Evolutionary conservation across 2,329 filamentous ascomycete species (phyloP), one percentile per base, ranked within the genome.

Genomic region (Fusarium brevicatenulatum): DNA sequence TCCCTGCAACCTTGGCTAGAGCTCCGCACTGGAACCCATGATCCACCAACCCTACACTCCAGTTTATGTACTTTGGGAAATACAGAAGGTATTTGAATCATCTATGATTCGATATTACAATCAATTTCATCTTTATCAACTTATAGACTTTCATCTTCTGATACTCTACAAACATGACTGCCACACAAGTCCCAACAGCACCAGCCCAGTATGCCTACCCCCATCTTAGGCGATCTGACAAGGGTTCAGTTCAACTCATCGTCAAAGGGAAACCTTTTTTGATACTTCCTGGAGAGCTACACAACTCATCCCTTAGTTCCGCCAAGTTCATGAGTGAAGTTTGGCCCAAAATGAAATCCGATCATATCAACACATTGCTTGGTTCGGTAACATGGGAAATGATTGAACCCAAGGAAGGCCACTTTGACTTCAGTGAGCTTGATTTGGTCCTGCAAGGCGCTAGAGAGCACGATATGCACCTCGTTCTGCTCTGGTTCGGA

Each of bases 401-500:
- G 55, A 81, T 83, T 13, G 82, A 83, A 66, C 81, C 81, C 0
- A 63, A 65, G 1, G 82, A 83, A 49, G 81, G 80, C 13, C 39
- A 77, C 5, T 83, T 82, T 46, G 71, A 79, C 57, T 83, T 83
- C 46, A 36, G 67, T 8, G 80, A 82, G 57, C 78, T 83, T 5
- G 81, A 83, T 40, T 63, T 71, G 6, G 78, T 82, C 2, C 75
- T 83, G 7, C 37, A 68, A 13, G 80, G 76, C 30, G 81, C 81
- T 3, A 75, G 80, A 5, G 58, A 79, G 34, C 74, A 81, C 34
- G 73, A 66, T 9, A 79, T 83, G 72, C 78, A 80, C 36, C 76
- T 83, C 5, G 80, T 83, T 8, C 72, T 83, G 0, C 78, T 83
- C 1, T 83, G 82, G 82, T 83, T 83, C 39, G 82, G 81, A 11